Evolutionary conservation across 768 basidiomycete genomes (phyloP), one percentile per base, ranked within the genome.

Genomic region (Naganishia friedmannii): DNA sequence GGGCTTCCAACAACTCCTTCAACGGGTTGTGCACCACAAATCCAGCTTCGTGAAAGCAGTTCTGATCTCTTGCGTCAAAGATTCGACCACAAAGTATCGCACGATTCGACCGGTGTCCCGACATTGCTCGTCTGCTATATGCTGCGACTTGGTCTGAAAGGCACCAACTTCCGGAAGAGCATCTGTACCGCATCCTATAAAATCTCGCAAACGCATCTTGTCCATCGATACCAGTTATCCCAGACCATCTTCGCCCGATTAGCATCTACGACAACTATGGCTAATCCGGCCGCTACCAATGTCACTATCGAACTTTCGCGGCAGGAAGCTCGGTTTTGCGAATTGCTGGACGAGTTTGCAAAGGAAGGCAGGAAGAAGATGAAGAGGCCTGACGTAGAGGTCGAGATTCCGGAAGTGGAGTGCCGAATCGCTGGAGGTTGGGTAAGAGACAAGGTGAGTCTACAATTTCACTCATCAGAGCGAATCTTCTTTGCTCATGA

Each of bases 341-440:
- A 82, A 2, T 84, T 94, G n/a, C 85, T 97, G 66, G 88, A 94
- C 77, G 88, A 88, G 69, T 96, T 90, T 78, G 86, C 88, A 7
- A 81, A 78, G 17, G 82, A 86, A 73, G 82, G 89, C 73, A 85
- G 84, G 21, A 63, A 45, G 26, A 42, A 42, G 60, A 45, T 42
- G 3, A 23, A 42, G 42, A 3, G n/a, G 68, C 79, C 83, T 68
- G 83, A 85, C 39, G 84, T 86, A 63, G 85, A 84, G 12, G 83
- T 87, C 26, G 80, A 81, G 5, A 88, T 87, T 0, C 85, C 86
- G 0, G 74, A 72, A 26, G 81, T 85, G 0, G 82, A 83, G 71
- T 95, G 95, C 78, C 86, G 96, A 74, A 91, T 99, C 56, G 96
- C 93, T 13, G 96, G 96, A 21, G 96, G 96, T 23, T 99, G 96